These are phyloP conservation scores for Coprinopsis sp. DNA, from an alignment of 768 basidiomycete species.

Conservation along the genomic window DNA sequence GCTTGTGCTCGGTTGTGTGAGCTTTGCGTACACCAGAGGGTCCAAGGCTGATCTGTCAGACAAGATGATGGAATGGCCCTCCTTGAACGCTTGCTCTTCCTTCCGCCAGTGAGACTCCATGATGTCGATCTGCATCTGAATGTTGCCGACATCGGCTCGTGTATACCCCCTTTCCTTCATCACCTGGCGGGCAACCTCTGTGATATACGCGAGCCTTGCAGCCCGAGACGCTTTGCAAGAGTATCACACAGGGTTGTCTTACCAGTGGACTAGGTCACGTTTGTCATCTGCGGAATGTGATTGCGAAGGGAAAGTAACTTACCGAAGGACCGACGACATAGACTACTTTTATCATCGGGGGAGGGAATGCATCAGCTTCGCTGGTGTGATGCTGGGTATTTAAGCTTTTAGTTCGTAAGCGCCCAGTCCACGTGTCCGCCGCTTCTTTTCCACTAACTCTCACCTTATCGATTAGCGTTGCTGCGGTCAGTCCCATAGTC, in stretches of 20 bases:
- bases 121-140: conserved; percentile 63
- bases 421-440: conserved; percentile 6
- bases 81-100: conserved; percentile 30
- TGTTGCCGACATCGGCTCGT: conserved; percentile 40
- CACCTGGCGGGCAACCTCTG: conserved; percentile 57
- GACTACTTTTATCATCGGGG: conserved; percentile 22
- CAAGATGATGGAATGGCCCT: conserved; percentile 31
- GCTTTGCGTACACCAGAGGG: conserved; percentile 55
- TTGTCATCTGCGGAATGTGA: neutral
- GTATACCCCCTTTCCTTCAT: conserved; percentile 52
- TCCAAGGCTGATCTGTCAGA: conserved; percentile 66
- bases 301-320: conserved; percentile 18
- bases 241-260: conserved; percentile 65
- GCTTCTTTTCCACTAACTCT: neutral
- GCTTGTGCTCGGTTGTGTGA: conserved; percentile 40
- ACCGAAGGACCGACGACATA: conserved; percentile 55
- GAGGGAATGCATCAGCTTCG: conserved; percentile 33
- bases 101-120: conserved; percentile 49
- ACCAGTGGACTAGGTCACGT: conserved; percentile 47
- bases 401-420: conserved; percentile 1
- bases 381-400: conserved; percentile 4
- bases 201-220: conserved; percentile 42
- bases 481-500: neutral
- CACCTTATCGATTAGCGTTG: conserved; percentile 12
- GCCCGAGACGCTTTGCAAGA: conserved; percentile 35